phyloP scores from a whole-genome alignment of 2,329 filamentous ascomycete genomes.

The Colletotrichum tofieldiae region DNA sequence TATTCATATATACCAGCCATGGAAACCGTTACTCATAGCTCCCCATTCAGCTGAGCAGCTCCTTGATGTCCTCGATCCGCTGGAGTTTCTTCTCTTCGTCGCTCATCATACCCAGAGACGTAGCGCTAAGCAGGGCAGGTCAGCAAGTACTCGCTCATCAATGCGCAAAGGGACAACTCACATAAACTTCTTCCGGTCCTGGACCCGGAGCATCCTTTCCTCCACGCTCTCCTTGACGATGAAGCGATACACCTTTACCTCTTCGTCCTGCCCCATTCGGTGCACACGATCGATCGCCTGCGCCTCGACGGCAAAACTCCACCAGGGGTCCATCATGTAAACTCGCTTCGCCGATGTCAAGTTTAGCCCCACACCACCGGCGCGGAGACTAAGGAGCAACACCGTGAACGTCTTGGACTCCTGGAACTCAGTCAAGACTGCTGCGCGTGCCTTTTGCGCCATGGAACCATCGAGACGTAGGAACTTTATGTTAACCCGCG shows the following conservation, averaged over 20 bases:
- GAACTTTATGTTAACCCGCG: constrained; percentile 79
- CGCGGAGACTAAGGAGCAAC: constrained; percentile 86
- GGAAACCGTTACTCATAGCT: background rate
- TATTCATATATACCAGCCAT: constrained; percentile 24
- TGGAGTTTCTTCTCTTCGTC: constrained; percentile 94
- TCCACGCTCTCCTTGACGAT: constrained; percentile 94
- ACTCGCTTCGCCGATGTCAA: constrained; percentile 90
- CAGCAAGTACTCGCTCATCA: background rate
- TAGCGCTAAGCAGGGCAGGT: constrained; percentile 74
- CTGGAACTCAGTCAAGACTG: constrained; percentile 82
- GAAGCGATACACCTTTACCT: constrained; percentile 90
- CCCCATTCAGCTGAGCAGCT: constrained; percentile 77
- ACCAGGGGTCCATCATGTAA: constrained; percentile 99
- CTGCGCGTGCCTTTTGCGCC: constrained; percentile 86
- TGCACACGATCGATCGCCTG: constrained; percentile 98
- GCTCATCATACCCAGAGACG: constrained; percentile 92
- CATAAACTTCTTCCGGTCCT: constrained; percentile 97
- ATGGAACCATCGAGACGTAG: constrained; percentile 95
- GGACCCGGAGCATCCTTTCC: constrained; percentile 92
- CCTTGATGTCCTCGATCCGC: constrained; percentile 93
- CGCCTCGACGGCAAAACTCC: constrained; percentile 96
- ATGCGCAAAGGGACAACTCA: constrained; percentile 65
- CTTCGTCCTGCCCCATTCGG: constrained; percentile 91
- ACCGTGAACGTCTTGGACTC: constrained; percentile 76
- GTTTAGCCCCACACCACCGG: constrained; percentile 95